phyloP scores from a whole-genome alignment of 306 rosid genomes.

The Mucuna pruriens region DNA sequence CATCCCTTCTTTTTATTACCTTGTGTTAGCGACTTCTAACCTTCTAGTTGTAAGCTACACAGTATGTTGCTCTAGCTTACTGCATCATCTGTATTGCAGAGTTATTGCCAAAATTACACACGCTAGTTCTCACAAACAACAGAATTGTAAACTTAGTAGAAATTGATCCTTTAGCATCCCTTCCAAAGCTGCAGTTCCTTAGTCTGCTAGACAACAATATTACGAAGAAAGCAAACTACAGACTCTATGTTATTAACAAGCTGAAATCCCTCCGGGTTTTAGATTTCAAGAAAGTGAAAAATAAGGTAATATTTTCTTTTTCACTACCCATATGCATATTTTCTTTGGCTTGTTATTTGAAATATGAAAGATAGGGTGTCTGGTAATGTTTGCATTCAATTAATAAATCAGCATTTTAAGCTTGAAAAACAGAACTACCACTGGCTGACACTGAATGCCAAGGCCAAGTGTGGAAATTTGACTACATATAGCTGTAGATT shows the following conservation, averaged over 20 bases:
- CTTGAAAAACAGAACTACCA: not conserved
- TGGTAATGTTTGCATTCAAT: not conserved
- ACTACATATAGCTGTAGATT: not conserved
- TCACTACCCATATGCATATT: not conserved
- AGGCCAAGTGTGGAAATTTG: not conserved
- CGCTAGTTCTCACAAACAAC: constrained; percentile 89
- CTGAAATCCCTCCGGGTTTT: constrained; percentile 79
- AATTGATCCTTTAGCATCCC: constrained; percentile 86
- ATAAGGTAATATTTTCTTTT: constrained; percentile 56
- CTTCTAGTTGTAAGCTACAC: not conserved
- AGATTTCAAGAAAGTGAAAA: constrained; percentile 85
- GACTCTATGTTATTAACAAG: constrained; percentile 83
- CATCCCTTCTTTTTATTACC: not conserved
- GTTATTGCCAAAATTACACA: constrained; percentile 84
- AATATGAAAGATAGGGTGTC: not conserved
- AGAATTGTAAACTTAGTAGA: constrained; percentile 92
- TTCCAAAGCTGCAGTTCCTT: constrained; percentile 79
- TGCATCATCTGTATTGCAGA: constrained; percentile 59
- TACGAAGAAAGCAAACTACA: constrained; percentile 83
- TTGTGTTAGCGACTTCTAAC: not conserved
- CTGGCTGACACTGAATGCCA: not conserved
- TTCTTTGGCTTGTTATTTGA: constrained; percentile 18
- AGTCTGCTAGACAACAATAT: constrained; percentile 87
- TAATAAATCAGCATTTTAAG: constrained; percentile 20
- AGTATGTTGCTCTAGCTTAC: constrained; percentile 1